These are phyloP conservation scores for Vitis vinifera DNA, from an alignment of 164 flowering plant genomes.

Conservation along the genomic window ASM3070453v1 NC_081815.1:6918001-6918500, in stretches of 20 bases:
- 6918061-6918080: slow-evolving; percentile 41
- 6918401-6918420: slow-evolving; percentile 7
- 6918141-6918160: slow-evolving; percentile 49
- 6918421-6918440: slow-evolving; percentile 11
- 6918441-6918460: not conserved
- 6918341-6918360: not conserved
- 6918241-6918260: not conserved
- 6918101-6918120: slow-evolving; percentile 62
- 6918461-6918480: no score
- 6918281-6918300: not conserved
- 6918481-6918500: no score
- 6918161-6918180: slow-evolving; percentile 74
- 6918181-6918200: slow-evolving; percentile 56
- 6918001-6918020: slow-evolving; percentile 39
- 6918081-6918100: slow-evolving; percentile 30
- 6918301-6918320: slow-evolving; percentile 6
- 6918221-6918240: slow-evolving; percentile 23
- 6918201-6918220: slow-evolving; percentile 38
- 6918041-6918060: slow-evolving; percentile 52
- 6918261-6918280: not conserved
- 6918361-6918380: slow-evolving; percentile 4
- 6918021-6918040: slow-evolving; percentile 50
- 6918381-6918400: not conserved
- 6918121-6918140: slow-evolving; percentile 68
- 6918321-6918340: not conserved